Evolutionary conservation across 1,284 basidiomycete species (phyloP).

Genomic region (Phylloporus sp.): DNA sequence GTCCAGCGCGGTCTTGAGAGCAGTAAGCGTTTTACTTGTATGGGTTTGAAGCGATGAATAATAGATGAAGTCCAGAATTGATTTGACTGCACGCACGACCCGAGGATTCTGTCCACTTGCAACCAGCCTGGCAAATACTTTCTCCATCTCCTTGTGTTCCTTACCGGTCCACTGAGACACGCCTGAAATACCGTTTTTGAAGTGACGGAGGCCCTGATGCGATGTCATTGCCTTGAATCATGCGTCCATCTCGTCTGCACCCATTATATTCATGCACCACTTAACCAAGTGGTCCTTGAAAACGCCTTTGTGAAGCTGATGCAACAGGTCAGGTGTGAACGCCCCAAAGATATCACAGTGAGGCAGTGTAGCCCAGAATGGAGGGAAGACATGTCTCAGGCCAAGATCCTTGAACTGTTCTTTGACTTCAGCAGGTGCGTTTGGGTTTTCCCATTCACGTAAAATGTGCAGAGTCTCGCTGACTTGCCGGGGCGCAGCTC

Average conservation of each 20-base stretch:
- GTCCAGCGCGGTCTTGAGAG: neutral
- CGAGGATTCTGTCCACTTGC: neutral
- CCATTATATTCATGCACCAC: neutral
- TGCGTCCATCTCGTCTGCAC: neutral
- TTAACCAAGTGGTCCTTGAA: neutral
- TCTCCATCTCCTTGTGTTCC: neutral
- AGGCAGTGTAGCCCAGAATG: neutral
- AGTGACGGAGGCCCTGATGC: neutral
- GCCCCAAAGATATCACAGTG: neutral
- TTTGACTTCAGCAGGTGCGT: neutral
- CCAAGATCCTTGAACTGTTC: too few relatives aligned
- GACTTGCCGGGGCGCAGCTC: too few relatives aligned
- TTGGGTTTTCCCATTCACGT: too few relatives aligned
- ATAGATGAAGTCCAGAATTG: neutral
- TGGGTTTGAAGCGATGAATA: neutral
- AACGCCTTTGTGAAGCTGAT: conserved; percentile 1
- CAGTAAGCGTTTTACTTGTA: neutral
- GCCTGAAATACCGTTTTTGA: neutral
- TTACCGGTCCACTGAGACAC: neutral
- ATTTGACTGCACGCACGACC: neutral
- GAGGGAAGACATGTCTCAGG: too few relatives aligned
- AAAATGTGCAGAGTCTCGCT: too few relatives aligned
- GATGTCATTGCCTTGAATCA: neutral
- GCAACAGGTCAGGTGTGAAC: neutral
- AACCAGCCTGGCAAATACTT: neutral